Conservation (phyloP, 75 land plant species). For the Larix kaempferi region DNA sequence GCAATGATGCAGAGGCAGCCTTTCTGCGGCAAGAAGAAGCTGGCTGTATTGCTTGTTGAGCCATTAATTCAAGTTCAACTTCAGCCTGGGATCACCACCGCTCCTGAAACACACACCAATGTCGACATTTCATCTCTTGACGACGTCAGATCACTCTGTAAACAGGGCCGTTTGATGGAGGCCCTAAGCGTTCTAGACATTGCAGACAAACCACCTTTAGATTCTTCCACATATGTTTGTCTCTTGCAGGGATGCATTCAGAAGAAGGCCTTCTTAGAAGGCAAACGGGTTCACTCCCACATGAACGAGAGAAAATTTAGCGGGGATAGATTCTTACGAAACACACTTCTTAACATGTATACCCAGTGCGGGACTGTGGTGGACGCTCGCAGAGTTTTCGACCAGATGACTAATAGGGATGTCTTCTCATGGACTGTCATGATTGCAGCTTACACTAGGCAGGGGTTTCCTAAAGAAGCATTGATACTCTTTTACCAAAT, state of each 20-base stretch:
- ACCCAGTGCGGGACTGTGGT: not conserved
- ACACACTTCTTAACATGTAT: not conserved
- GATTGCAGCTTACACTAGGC: slow-evolving; percentile 25
- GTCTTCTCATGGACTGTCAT: slow-evolving; percentile 34
- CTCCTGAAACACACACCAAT: too few relatives aligned
- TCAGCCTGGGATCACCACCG: too few relatives aligned
- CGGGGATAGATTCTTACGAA: not conserved
- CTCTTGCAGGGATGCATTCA: slow-evolving; percentile 4
- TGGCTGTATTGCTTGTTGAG: too few relatives aligned
- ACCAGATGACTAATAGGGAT: slow-evolving; percentile 11
- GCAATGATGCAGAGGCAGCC: too few relatives aligned
- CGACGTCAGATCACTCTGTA: not conserved
- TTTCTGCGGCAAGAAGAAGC: too few relatives aligned
- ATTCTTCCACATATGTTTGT: not conserved
- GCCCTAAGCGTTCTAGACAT: not conserved
- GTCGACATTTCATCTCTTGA: too few relatives aligned
- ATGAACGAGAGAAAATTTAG: not conserved
- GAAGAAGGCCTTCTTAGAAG: not conserved
- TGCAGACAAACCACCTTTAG: not conserved
- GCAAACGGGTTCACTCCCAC: not conserved
- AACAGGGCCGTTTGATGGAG: not conserved
- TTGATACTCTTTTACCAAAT: slow-evolving; percentile 26
- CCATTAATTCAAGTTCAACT: too few relatives aligned
- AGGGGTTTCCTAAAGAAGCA: slow-evolving; percentile 27
- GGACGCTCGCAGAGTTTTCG: not conserved